Conservation (phyloP, 1,284 basidiomycete genomes). For the Leccinum cinnamomeum region DNA sequence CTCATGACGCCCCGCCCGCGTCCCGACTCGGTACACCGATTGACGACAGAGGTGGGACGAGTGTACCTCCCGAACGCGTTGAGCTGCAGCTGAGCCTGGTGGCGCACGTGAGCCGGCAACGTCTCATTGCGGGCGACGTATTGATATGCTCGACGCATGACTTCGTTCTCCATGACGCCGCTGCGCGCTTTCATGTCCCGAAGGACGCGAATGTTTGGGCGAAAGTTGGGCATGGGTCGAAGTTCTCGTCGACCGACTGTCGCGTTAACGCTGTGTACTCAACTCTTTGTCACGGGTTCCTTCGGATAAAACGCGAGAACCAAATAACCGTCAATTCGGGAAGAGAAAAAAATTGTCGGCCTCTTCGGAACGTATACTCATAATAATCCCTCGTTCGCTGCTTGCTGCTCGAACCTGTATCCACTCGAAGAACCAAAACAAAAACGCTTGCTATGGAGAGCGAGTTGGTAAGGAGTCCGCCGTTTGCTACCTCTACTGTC, state of each 20-base stretch:
- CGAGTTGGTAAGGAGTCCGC: not conserved
- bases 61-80: conserved; percentile 86
- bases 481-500: not conserved
- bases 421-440: not conserved
- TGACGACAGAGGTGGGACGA: conserved; percentile 82
- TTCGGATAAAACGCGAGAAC: not conserved
- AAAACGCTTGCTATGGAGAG: conserved; percentile 24
- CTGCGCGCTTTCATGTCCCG: conserved; percentile 77
- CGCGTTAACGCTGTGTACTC: not conserved
- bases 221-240: conserved; percentile 44
- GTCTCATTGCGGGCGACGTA: conserved; percentile 88
- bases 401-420: not conserved
- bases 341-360: not conserved
- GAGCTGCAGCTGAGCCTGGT: conserved; percentile 94
- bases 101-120: conserved; percentile 81
- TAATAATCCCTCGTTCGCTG: not conserved
- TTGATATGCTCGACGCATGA: conserved; percentile 83
- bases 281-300: not conserved
- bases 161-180: conserved; percentile 72
- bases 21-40: conserved; percentile 84
- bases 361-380: not conserved
- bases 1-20: conserved; percentile 84
- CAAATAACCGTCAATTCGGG: conserved; percentile 27
- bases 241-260: not conserved
- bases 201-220: conserved; percentile 62